Conservation (phyloP, 345 rosid species). For the Sisymbrium altissimum region DNA sequence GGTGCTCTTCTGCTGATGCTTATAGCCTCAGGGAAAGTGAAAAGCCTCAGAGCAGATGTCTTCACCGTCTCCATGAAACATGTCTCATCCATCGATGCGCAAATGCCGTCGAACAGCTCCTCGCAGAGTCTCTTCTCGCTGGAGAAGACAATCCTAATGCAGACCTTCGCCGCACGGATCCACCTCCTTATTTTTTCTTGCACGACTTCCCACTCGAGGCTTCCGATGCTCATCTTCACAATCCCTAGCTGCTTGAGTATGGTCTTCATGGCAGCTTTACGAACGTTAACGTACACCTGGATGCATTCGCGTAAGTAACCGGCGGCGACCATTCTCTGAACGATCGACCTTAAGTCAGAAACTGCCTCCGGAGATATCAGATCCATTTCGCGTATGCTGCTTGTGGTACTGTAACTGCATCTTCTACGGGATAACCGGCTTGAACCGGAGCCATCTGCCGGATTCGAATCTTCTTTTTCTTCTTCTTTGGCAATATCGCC, state of each 20-base stretch:
- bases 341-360: conserved; percentile 32
- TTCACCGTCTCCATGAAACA: conserved; percentile 91
- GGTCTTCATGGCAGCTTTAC: conserved; percentile 73
- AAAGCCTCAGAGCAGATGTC: conserved; percentile 67
- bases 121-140: conserved; percentile 86
- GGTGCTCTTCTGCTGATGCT: conserved; percentile 88
- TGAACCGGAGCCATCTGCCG: conserved; percentile 24
- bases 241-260: conserved; percentile 63
- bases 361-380: conserved; percentile 27
- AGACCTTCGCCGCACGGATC: conserved; percentile 82
- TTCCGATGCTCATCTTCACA: conserved; percentile 78
- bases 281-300: conserved; percentile 69
- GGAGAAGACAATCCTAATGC: conserved; percentile 71
- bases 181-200: conserved; percentile 74
- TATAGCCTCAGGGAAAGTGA: conserved; percentile 88
- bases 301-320: conserved; percentile 33
- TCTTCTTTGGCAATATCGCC: neutral
- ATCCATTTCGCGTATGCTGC: conserved; percentile 39
- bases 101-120: conserved; percentile 54
- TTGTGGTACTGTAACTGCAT: conserved; percentile 35
- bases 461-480: neutral
- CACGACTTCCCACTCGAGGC: conserved; percentile 69
- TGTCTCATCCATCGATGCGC: conserved; percentile 47
- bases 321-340: conserved; percentile 33
- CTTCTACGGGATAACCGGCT: conserved; percentile 30